Percentiles rank a stretch among this genome's conserved stretches.
phyloP scores from a whole-genome alignment of 129 eudicot genomes.

The Cynara cardunculus region DNA sequence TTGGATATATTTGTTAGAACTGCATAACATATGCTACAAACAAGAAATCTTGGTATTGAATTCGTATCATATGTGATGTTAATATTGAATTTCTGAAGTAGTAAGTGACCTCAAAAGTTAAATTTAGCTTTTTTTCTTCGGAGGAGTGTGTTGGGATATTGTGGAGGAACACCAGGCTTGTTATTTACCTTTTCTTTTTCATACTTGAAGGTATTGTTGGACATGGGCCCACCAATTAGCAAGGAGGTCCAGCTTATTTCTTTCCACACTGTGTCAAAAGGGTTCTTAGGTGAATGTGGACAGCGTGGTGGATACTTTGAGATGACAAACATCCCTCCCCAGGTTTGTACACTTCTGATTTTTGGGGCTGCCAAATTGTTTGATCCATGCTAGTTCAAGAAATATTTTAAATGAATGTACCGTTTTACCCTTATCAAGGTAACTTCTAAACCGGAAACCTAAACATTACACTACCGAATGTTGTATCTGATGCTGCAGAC shows the following conservation, averaged over 20 bases:
- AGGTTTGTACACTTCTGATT: constrained; percentile 44
- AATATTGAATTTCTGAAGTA: background rate
- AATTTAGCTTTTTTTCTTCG: background rate
- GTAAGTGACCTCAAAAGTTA: constrained; percentile 16
- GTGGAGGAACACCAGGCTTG: background rate
- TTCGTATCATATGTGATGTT: background rate
- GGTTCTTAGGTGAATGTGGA: constrained; percentile 98
- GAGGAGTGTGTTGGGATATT: background rate
- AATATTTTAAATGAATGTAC: background rate
- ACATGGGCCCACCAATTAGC: constrained; percentile 90
- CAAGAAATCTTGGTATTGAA: constrained; percentile 4
- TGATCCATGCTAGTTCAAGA: background rate
- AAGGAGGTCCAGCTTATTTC: constrained; percentile 90
- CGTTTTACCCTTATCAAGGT: background rate
- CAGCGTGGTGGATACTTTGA: constrained; percentile 98
- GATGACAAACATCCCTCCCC: constrained; percentile 93
- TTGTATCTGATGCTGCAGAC: constrained; percentile 55
- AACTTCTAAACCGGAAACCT: background rate
- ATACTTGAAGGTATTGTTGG: constrained; percentile 66
- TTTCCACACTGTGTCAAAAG: constrained; percentile 95
- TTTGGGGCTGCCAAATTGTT: background rate
- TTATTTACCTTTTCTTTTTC: background rate
- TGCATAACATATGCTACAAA: background rate
- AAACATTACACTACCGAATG: background rate
- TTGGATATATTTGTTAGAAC: constrained; percentile 1